Conservation (phyloP, 352 stramenopile genomes). For the Albugo candida region DNA sequence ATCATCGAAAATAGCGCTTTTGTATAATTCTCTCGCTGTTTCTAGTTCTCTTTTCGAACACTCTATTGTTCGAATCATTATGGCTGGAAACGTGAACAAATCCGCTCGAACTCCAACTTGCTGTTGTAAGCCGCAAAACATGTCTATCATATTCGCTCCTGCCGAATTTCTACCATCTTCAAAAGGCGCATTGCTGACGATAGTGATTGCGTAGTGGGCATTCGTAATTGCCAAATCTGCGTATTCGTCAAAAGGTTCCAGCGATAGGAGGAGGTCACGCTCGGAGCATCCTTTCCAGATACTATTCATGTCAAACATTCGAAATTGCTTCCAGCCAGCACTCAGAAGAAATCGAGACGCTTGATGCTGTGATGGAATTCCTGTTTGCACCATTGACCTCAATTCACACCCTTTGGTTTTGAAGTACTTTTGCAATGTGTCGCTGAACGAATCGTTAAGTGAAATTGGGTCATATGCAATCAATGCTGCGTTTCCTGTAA, state of each 20-base stretch:
- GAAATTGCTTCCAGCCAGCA: conserved; percentile 17
- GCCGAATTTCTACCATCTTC: conserved; percentile 4
- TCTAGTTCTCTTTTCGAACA: conserved; percentile 18
- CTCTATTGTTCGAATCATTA: conserved; percentile 34
- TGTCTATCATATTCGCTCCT: conserved; percentile 14
- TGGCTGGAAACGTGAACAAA: neutral
- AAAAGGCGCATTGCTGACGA: conserved; percentile 13
- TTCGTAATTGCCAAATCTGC: conserved; percentile 44
- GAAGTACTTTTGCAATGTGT: conserved; percentile 40
- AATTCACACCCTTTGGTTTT: conserved; percentile 43
- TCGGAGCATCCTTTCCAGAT: conserved; percentile 22
- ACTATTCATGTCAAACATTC: conserved; percentile 45
- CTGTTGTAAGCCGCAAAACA: conserved; percentile 5
- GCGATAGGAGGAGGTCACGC: conserved; percentile 18
- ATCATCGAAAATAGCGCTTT: conserved; percentile 43
- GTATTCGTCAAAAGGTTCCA: conserved; percentile 55
- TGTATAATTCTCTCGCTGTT: conserved; percentile 21
- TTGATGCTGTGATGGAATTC: no score
- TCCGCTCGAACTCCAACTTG: neutral
- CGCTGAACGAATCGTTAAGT: conserved; percentile 22
- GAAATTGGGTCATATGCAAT: conserved; percentile 45
- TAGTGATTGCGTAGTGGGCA: conserved; percentile 37
- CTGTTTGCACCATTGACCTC: conserved; percentile 20
- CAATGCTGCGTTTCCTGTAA: conserved; percentile 19
- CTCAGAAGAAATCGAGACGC: conserved; percentile 13